A percentile compares a stretch with the other conserved stretches of the same genome.
Conservation (phyloP, 768 basidiomycete genomes). For the Royoungia palumana region DNA sequence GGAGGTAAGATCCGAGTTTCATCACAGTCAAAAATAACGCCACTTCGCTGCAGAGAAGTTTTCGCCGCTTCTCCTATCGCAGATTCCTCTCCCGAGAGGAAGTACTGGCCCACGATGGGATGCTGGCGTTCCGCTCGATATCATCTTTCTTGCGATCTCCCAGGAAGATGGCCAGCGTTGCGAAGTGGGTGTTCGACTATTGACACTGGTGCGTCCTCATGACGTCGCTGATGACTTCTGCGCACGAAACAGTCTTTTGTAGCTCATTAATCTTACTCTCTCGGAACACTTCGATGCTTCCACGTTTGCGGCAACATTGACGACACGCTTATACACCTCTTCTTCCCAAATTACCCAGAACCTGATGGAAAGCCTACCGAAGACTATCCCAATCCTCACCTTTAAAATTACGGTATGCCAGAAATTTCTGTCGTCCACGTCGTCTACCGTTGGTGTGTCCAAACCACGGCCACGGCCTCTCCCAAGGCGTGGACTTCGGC, state of each 20-base stretch:
- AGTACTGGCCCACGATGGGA: constrained; percentile 54
- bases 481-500: constrained; percentile 20
- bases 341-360: constrained; percentile 27
- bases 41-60: constrained; percentile 32
- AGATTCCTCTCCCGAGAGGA: constrained; percentile 54
- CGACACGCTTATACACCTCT: constrained; percentile 33
- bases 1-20: constrained; percentile 18
- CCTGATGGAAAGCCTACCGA: constrained; percentile 38
- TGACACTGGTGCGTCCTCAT: constrained; percentile 27
- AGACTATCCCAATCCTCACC: constrained; percentile 32
- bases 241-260: not conserved
- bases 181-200: constrained; percentile 34
- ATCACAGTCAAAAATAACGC: constrained; percentile 6
- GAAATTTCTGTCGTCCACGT: constrained; percentile 33
- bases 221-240: not conserved
- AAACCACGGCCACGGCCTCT: constrained; percentile 36
- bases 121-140: constrained; percentile 46
- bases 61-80: constrained; percentile 54
- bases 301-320: constrained; percentile 35
- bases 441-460: constrained; percentile 9
- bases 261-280: constrained; percentile 43
- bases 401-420: constrained; percentile 47
- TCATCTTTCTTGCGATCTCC: constrained; percentile 37
- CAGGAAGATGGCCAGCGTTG: constrained; percentile 32
- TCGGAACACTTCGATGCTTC: constrained; percentile 37